Percentiles rank a stretch among this genome's conserved stretches.
Conservation (phyloP, 2,329 filamentous ascomycete genomes). For the Dendrostoma leiphaemia region DNA sequence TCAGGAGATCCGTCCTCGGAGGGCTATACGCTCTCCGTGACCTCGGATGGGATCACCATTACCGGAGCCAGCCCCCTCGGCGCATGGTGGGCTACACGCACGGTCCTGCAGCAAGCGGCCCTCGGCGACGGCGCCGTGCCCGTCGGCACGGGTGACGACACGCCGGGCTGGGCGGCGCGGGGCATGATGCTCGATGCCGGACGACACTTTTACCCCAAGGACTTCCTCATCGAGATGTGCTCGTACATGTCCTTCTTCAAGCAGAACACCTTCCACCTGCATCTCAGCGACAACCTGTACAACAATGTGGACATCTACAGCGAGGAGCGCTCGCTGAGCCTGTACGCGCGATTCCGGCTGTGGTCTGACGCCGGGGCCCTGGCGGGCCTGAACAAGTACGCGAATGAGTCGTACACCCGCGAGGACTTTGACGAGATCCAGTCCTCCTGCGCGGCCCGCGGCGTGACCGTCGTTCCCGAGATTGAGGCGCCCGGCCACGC, state of each 20-base stretch:
- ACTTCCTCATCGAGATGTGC: constrained; percentile 56
- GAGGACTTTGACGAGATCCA: constrained; percentile 53
- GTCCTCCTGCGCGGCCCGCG: constrained; percentile 47
- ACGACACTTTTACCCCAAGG: constrained; percentile 54
- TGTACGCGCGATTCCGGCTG: constrained; percentile 56
- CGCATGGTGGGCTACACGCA: constrained; percentile 57
- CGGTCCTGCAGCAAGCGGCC: constrained; percentile 49
- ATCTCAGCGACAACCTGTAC: constrained; percentile 56
- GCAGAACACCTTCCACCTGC: constrained; percentile 57
- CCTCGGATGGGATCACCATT: constrained; percentile 40
- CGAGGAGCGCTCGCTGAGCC: constrained; percentile 42
- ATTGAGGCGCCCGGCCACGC: constrained; percentile 60
- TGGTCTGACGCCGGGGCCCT: constrained; percentile 47
- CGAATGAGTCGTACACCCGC: constrained; percentile 54
- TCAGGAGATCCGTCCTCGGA: constrained; percentile 46
- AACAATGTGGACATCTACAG: constrained; percentile 46
- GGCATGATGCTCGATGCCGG: constrained; percentile 53
- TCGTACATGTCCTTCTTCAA: constrained; percentile 61
- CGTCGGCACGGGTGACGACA: constrained; percentile 43
- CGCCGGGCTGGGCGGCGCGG: constrained; percentile 48
- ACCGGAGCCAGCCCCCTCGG: constrained; percentile 53
- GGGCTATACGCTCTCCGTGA: constrained; percentile 45
- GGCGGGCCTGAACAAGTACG: constrained; percentile 45
- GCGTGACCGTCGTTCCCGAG: constrained; percentile 58
- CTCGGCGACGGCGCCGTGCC: constrained; percentile 37